phyloP scores from a whole-genome alignment of 257 asterid species.

The Jacaranda copaia region DNA sequence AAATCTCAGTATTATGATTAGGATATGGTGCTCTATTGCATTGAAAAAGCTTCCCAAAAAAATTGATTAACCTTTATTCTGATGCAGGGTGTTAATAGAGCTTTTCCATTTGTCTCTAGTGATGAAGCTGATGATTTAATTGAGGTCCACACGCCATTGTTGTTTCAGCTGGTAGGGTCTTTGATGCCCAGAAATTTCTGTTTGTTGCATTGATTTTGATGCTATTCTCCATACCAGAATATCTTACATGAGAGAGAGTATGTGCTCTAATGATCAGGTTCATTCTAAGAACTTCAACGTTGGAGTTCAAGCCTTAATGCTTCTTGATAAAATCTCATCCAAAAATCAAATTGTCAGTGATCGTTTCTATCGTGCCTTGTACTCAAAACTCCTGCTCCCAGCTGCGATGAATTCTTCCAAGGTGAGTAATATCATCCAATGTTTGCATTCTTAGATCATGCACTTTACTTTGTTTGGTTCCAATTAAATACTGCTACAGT shows the following conservation, averaged over 20 bases:
- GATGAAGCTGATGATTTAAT: constrained; percentile 83
- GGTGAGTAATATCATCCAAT: constrained; percentile 49
- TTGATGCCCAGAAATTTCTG: constrained; percentile 16
- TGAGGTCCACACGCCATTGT: constrained; percentile 84
- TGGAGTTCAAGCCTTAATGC: constrained; percentile 98
- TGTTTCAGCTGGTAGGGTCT: constrained; percentile 85
- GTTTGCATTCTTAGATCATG: constrained; percentile 23
- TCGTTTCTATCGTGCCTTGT: constrained; percentile 96
- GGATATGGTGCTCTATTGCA: not conserved
- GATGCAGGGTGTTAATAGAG: constrained; percentile 95
- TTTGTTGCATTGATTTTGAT: constrained; percentile 25
- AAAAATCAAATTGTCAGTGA: constrained; percentile 92
- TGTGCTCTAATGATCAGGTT: constrained; percentile 60
- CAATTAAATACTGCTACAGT: not conserved
- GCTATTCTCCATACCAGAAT: constrained; percentile 1
- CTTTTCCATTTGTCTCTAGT: constrained; percentile 88
- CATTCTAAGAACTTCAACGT: constrained; percentile 95
- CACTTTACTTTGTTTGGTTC: not conserved
- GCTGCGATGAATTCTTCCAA: constrained; percentile 98
- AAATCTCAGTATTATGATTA: constrained; percentile 3
- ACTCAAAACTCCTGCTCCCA: constrained; percentile 88
- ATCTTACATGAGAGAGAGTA: constrained; percentile 26
- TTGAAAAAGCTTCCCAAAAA: not conserved
- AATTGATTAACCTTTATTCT: constrained; percentile 28
- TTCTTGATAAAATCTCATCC: constrained; percentile 93